Evolutionary conservation across 2,329 filamentous ascomycete species (phyloP).

Genomic region (Westerdykella ornata): DNA sequence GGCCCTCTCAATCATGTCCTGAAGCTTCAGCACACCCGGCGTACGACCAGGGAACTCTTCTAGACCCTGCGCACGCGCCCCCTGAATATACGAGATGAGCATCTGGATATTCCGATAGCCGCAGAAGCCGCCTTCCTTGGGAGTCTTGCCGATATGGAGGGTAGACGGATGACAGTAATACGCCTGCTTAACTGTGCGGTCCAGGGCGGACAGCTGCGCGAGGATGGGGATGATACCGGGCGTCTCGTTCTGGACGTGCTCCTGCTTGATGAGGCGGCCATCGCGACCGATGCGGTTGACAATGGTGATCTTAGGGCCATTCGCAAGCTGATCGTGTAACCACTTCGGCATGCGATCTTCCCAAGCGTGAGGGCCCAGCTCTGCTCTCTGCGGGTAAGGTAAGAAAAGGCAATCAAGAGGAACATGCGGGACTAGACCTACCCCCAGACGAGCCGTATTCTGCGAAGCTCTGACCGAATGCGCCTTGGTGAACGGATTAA

Average conservation of each 20-base stretch:
- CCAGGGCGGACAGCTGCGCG: conserved; percentile 50
- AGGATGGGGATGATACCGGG: conserved; percentile 42
- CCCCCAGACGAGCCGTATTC: conserved; percentile 30
- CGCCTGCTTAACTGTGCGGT: conserved; percentile 57
- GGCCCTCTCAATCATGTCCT: conserved; percentile 77
- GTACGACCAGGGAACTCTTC: conserved; percentile 55
- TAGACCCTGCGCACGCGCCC: conserved; percentile 50
- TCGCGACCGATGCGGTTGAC: conserved; percentile 40
- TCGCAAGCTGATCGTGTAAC: conserved; percentile 38
- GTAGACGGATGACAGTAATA: conserved; percentile 74
- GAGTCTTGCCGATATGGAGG: conserved; percentile 68
- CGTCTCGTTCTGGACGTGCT: conserved; percentile 42
- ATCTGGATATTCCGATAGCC: conserved; percentile 95
- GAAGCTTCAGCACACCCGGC: conserved; percentile 73
- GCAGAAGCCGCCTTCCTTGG: conserved; percentile 87
- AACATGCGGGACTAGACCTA: conserved; percentile 14
- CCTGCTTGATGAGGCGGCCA: conserved; percentile 38
- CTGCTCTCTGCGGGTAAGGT: conserved; percentile 31
- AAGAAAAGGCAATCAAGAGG: conserved; percentile 4
- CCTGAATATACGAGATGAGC: conserved; percentile 71
- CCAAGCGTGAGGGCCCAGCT: conserved; percentile 45
- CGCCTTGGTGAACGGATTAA: conserved; percentile 26
- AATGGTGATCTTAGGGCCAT: conserved; percentile 35
- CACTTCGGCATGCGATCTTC: conserved; percentile 42
- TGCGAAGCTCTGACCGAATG: conserved; percentile 26